Base-by-base conservation (phyloP, 495 filamentous ascomycete species). In the Haplographium delicatum region DNA sequence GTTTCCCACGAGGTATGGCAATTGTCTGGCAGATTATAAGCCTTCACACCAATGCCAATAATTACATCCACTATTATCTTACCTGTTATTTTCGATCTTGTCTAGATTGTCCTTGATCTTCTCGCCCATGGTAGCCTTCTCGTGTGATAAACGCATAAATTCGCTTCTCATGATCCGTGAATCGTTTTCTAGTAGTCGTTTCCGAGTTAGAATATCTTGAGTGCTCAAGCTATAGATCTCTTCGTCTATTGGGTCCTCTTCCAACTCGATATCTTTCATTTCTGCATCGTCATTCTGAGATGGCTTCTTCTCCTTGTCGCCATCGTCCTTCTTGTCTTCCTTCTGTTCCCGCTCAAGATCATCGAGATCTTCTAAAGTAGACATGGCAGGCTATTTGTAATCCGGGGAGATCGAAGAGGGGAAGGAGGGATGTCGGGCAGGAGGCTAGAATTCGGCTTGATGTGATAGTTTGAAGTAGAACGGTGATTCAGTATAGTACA, bases 21-120 rank as follows among this genome's bases (percentile, higher is more conserved):
- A 77, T 80, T 98, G 93, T 65, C 93, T 97, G 51, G 25, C 31
- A 27, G 31, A 37, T 48, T 27, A 38, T 51, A 45, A 33, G 30
- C 39, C 60, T 51, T 47, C 58, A 43, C 22, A 47, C 33, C 8
- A n/a, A 40, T 33, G 13, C 5, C 9, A 15, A 48, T 30, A 27
- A 16, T 37, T 76, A 56, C 75, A 96, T 94, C 89, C 82, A 68
- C 97, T 98, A 67, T 98, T 98, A 51, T 95, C 91, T n/a, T 75
- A 96, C 93, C 89, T 83, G 69, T 98, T 98, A 67, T 98, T 98
- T 51, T 95, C 91, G 53, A 98, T 97, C 81, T 97, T 98, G 56
- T 98, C 93, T 60, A 86, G 69, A 61, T 98, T 98, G 64, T 98
- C 93, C 78, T 96, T 97, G 65, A 97, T 96, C 76, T 95, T 96